Base-by-base conservation (phyloP, 164 flowering plant genomes). In the Protea cynaroides region DNA sequence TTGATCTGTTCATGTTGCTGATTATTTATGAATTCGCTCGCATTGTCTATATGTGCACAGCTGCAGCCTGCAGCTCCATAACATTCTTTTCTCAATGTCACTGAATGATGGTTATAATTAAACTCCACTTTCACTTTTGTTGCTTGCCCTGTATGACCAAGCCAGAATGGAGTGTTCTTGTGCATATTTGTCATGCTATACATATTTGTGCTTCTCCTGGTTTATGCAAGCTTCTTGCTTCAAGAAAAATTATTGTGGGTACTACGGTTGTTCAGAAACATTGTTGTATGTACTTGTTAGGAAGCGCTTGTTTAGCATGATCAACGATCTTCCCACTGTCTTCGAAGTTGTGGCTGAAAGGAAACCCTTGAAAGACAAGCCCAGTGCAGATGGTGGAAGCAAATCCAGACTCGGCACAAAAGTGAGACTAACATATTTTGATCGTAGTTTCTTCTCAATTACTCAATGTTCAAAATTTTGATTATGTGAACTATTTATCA, bases 291-390 rank as follows among this genome's bases (percentile, higher is more conserved):
- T 22, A 4, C 55, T 65, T 50, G 38, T 54, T 84, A 91, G 97
- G 84, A 91, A 87, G 70, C 93, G 90, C 23, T 82, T 91, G 9
- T 88, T 86, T 68, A 85, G 83, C 75, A 36, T 88, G 84, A 85
- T 91, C 54, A 91, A 91, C 76, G 97, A 91, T 68, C 82, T 84
- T 54, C 91, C 92, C 18, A 88, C 97, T 17, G 85, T 88, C 66
- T 91, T 85, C 72, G 97, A 91, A 79, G 91, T 91, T 61, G 88
- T 91, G 14, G 78, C 89, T 1, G 93, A 87, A 53, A 86, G 87
- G 74, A 86, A 88, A 77, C 84, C 84, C 17, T 72, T 71, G 19
- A 84, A 83, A 76, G 92, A 88, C 53, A 88, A 86, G 76, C 86
- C 87, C 25, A 78, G 81, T 71, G 75, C 74, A 11, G 95, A 88